Percentiles rank a stretch among this genome's conserved stretches.
phyloP scores from a whole-genome alignment of 2,329 filamentous ascomycete species.

The Stemphylium vesicarium region DNA sequence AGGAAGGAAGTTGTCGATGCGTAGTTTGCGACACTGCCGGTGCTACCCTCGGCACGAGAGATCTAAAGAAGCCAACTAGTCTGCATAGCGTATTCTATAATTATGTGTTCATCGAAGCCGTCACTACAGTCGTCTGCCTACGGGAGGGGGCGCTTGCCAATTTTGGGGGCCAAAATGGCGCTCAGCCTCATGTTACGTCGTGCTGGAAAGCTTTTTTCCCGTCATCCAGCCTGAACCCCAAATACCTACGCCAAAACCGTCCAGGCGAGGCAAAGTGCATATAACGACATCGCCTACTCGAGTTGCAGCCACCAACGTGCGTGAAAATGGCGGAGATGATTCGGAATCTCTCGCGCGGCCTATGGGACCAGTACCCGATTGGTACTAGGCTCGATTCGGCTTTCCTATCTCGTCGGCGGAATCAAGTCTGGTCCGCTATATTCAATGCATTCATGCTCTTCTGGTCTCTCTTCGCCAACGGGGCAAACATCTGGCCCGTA shows the following conservation, averaged over 20 bases:
- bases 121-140: no score
- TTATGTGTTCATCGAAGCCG: no score
- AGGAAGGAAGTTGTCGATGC: constrained; percentile 26
- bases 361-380: not conserved
- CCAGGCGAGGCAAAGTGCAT: no score
- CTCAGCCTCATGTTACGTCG: not conserved
- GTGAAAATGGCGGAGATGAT: not conserved
- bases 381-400: not conserved
- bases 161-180: not conserved
- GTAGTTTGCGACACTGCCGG: not conserved
- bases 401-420: not conserved
- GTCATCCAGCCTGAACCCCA: not conserved
- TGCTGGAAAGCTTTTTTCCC: not conserved
- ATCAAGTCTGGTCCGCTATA: not conserved
- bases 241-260: not conserved
- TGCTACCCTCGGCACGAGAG: no score
- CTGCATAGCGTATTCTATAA: no score
- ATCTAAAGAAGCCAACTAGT: no score
- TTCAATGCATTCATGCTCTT: no score
- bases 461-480: not conserved
- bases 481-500: no score
- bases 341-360: not conserved
- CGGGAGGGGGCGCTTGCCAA: not conserved
- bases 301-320: no score
- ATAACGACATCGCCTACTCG: no score